Evolutionary conservation across 371 early-diverging fungal genomes (phyloP).

Genomic region (Synchytrium microbalum): DNA sequence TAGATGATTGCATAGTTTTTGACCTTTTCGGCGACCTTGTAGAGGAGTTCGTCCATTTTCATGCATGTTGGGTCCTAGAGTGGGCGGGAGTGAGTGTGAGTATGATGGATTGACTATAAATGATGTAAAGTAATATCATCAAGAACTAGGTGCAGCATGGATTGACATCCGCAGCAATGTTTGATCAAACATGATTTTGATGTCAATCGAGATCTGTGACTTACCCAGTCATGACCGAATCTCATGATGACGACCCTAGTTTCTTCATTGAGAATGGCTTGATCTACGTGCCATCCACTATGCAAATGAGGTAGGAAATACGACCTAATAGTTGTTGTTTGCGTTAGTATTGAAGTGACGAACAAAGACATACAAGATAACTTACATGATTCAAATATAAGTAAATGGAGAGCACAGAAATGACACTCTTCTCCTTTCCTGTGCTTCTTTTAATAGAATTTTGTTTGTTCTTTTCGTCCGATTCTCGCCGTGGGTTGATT

Average conservation of each 20-base stretch:
- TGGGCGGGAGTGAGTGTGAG: neutral
- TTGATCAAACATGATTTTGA: neutral
- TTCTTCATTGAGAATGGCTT: slow-evolving; percentile 96
- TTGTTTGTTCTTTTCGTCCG: too few species aligned
- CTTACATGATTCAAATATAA: too few species aligned
- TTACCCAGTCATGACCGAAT: slow-evolving; percentile 93
- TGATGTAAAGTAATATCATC: too few species aligned
- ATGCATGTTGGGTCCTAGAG: slow-evolving; percentile 82
- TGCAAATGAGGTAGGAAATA: slow-evolving; percentile 47
- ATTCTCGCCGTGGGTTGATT: too few species aligned
- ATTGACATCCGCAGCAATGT: neutral
- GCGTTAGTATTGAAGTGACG: too few species aligned
- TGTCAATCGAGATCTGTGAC: neutral
- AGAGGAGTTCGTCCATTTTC: slow-evolving; percentile 94
- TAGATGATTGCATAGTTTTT: slow-evolving; percentile 97
- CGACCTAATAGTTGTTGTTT: neutral
- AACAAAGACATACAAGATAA: too few species aligned
- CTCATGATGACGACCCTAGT: slow-evolving; percentile 93
- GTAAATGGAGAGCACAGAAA: too few species aligned
- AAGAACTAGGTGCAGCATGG: slow-evolving; percentile 1
- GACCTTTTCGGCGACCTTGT: slow-evolving; percentile 85
- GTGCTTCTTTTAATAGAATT: too few species aligned
- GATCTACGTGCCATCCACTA: slow-evolving; percentile 95
- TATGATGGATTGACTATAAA: neutral
- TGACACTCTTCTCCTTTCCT: too few species aligned